Base-by-base conservation (phyloP, 352 stramenopile genomes). In the Phytophthora pinifolia region DNA sequence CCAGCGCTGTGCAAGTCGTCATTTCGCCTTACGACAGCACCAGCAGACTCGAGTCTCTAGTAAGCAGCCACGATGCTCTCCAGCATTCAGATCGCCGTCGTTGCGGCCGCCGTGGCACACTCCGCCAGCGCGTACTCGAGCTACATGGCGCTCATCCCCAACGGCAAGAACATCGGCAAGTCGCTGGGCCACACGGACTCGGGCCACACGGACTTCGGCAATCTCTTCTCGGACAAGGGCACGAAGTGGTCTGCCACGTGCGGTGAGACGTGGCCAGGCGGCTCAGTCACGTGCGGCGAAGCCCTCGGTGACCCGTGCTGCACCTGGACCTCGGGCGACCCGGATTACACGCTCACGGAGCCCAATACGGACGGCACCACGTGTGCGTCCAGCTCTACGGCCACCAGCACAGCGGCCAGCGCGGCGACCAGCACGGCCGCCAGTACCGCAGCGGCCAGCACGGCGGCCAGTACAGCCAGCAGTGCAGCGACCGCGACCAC, bases 141-240 rank as follows among this genome's bases (percentile, higher is more conserved):
- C 41, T 73, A 73, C 47, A 52, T 54, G 54, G 42, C 51, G 39
- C 54, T 70, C 18, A 83, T 83, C 55, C 72, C 72, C 9, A 83
- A 83, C 61, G 72, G 72, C 47, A 54, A 72, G 3, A 67, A 36
- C 31, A 67, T 83, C 46, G 70, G 67, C 38, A 75, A 76, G 60
- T 10, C 37, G 31, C 53, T 83, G 34, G 70, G 70, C 15, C 72
- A 83, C 55, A 54, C 48, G 12, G 48, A 49, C 17, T n/a, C 35
- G 17, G 50, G 51, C n/a, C 74, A 78, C 60, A 79, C 72, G 13
- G 66, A 70, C 22, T 83, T 83, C 45, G 73, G 70, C 49, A 67
- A 45, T 34, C 58, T 80, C 36, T 83, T 79, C 47, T 71, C 64
- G 36, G 63, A 77, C 20, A 37, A 48, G 8, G 60, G 56, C 14